A percentile compares a stretch with the other conserved stretches of the same genome.
phyloP scores from a whole-genome alignment of 352 stramenopile genomes.

The Phytophthora tentaculata region DNA sequence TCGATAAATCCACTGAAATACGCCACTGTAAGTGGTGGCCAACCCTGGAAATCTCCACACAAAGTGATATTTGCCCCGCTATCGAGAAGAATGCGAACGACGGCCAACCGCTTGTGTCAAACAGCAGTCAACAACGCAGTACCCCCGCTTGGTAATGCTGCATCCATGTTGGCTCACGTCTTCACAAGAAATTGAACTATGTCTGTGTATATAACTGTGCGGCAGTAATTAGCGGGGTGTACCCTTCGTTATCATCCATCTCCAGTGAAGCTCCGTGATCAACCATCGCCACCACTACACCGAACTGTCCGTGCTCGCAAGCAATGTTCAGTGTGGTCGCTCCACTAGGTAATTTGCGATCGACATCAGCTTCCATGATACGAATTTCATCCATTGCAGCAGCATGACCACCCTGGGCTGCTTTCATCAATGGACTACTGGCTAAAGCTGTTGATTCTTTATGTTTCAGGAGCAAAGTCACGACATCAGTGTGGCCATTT shows the following conservation, averaged over 20 bases:
- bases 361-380: no score
- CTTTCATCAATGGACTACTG: no score
- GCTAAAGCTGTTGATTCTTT: no score
- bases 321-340: background rate
- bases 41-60: background rate
- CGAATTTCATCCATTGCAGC: no score
- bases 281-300: no score
- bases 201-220: no score
- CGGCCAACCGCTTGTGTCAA: background rate
- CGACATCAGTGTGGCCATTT: no score
- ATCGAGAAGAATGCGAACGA: background rate
- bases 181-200: background rate
- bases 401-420: no score
- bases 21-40: background rate
- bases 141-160: background rate
- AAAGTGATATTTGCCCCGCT: background rate
- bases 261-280: no score
- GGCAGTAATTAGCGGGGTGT: no score
- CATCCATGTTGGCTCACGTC: background rate
- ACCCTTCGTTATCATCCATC: no score
- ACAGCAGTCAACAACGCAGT: background rate
- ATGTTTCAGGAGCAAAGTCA: no score
- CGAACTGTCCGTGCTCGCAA: background rate
- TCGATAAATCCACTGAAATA: background rate
- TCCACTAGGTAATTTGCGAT: background rate